These are phyloP conservation scores for Bipolaris cookei DNA, from an alignment of 2,329 filamentous ascomycete species.

Conservation along the genomic window DNA sequence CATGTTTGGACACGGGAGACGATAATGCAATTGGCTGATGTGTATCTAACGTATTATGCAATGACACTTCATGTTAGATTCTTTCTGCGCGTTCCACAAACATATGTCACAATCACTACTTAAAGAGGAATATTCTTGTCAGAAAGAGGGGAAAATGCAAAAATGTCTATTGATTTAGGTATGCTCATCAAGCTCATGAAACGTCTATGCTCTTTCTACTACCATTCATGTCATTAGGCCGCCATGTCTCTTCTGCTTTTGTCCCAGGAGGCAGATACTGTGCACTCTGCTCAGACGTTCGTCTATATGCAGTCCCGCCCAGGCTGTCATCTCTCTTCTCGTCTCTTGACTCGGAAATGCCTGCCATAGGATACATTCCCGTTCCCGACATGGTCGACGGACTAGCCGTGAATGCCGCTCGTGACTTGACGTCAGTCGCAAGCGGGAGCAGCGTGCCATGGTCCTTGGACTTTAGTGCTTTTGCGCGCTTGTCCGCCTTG, in stretches of 20 bases:
- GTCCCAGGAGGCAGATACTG: conserved; percentile 78
- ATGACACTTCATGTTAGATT: conserved; percentile 20
- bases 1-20: conserved; percentile 24
- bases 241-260: conserved; percentile 86
- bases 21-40: conserved; percentile 43
- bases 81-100: background rate
- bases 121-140: background rate
- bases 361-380: conserved; percentile 36
- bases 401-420: conserved; percentile 48
- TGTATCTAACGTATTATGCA: conserved; percentile 34
- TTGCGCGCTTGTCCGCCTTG: conserved; percentile 82
- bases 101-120: too few relatives aligned
- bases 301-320: conserved; percentile 51
- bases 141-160: background rate
- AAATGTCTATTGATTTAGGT: background rate
- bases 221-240: conserved; percentile 34
- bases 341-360: conserved; percentile 48
- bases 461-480: conserved; percentile 67
- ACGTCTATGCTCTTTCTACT: conserved; percentile 33
- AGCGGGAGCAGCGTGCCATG: conserved; percentile 72
- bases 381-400: conserved; percentile 48
- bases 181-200: conserved; percentile 27
- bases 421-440: conserved; percentile 46
- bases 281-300: conserved; percentile 49
- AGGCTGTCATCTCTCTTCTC: conserved; percentile 65